Percentiles rank a stretch among this genome's conserved stretches.
Conservation (phyloP, 345 rosid genomes). For the Psidium friedrichsthalianum region DNA sequence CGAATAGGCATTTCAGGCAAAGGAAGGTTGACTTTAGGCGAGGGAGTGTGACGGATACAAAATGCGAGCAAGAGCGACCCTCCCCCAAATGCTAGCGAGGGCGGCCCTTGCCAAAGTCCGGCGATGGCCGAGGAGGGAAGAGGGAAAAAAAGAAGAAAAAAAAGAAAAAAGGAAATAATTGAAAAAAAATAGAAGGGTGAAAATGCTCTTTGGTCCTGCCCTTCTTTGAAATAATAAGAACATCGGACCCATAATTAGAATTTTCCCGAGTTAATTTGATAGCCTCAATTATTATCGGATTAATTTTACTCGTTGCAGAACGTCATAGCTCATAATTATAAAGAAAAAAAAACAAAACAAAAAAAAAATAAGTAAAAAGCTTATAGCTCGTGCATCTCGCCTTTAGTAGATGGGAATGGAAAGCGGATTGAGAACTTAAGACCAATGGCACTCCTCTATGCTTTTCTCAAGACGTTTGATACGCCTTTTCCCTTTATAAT, state of each 20-base stretch:
- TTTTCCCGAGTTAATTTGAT: background rate
- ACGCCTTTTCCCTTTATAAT: background rate
- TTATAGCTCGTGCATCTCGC: background rate
- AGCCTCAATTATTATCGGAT: background rate
- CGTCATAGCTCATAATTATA: background rate
- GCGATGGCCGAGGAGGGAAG: too few relatives aligned
- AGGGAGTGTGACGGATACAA: slow-evolving; percentile 7
- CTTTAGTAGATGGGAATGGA: background rate
- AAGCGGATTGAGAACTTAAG: background rate
- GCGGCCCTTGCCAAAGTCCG: too few relatives aligned
- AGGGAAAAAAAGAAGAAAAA: too few relatives aligned
- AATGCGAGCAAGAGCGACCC: too few relatives aligned
- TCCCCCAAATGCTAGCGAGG: too few relatives aligned
- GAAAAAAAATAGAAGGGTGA: too few relatives aligned
- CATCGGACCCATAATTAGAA: too few relatives aligned
- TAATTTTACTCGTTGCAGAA: background rate
- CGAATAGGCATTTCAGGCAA: slow-evolving; percentile 30
- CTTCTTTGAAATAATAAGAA: too few relatives aligned
- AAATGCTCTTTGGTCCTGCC: too few relatives aligned
- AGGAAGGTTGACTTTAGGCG: slow-evolving; percentile 9
- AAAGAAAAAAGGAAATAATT: too few relatives aligned
- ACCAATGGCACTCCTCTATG: background rate
- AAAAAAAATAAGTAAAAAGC: background rate
- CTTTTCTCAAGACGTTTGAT: background rate
- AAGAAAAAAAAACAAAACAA: background rate